Evolutionary conservation across 306 rosid species (phyloP).

Genomic region (Glycine soja): DNA sequence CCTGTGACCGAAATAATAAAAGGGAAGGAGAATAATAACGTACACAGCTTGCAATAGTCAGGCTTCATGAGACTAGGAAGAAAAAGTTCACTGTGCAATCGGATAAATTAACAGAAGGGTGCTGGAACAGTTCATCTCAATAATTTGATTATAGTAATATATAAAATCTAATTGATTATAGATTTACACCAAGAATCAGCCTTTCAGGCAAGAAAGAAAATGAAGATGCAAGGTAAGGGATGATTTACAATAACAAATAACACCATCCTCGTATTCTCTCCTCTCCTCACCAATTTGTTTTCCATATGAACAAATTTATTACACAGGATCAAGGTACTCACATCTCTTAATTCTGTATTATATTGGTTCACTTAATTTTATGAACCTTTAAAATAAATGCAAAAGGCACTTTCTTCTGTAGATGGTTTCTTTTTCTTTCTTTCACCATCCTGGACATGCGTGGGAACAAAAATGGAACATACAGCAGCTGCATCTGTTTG

Average conservation of each 20-base stretch:
- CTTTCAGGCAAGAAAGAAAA: conserved; percentile 50
- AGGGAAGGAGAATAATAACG: no score
- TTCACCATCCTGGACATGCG: conserved; percentile 39
- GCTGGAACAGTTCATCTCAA: not conserved
- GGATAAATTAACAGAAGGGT: not conserved
- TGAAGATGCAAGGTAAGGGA: conserved; percentile 15
- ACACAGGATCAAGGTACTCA: conserved; percentile 28
- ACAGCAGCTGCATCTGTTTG: not conserved
- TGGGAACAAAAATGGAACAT: conserved; percentile 40
- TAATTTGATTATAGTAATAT: conserved; percentile 30
- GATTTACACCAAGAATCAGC: conserved; percentile 59
- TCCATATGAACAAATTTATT: conserved; percentile 53
- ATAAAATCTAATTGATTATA: conserved; percentile 39
- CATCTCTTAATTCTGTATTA: conserved; percentile 35
- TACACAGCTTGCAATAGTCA: no score
- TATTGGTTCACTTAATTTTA: conserved; percentile 31
- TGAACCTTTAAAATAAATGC: conserved; percentile 18
- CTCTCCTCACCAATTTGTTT: conserved; percentile 20
- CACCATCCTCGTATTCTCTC: conserved; percentile 20
- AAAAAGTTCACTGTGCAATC: no score
- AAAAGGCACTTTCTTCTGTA: conserved; percentile 40
- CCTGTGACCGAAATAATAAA: no score
- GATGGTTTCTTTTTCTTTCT: conserved; percentile 35
- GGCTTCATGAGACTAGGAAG: no score
- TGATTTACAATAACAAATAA: conserved; percentile 45